These are phyloP conservation scores for Conringia planisiliqua DNA, from an alignment of 345 rosid genomes.

Conservation along the genomic window DNA sequence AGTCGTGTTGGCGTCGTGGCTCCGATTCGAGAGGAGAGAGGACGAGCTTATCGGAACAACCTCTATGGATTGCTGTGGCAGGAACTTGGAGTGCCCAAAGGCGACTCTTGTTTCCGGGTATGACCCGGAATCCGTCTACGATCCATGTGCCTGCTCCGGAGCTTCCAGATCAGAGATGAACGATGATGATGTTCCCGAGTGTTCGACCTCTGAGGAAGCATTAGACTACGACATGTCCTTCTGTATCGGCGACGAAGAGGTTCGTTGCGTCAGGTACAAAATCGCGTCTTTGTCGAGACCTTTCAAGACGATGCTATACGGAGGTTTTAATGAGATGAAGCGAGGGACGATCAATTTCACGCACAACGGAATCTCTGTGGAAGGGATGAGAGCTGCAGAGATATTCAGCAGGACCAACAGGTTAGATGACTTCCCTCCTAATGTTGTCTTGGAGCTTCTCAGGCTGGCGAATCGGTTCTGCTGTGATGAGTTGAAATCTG, in stretches of 20 bases:
- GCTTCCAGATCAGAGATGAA: conserved; percentile 32
- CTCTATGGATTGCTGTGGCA: conserved; percentile 81
- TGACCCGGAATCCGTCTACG: conserved; percentile 59
- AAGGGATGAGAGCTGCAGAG: conserved; percentile 76
- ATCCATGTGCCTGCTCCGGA: conserved; percentile 61
- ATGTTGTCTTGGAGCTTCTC: conserved; percentile 67
- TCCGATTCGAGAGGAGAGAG: conserved; percentile 90
- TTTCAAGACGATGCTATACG: conserved; percentile 72
- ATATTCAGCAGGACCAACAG: conserved; percentile 62
- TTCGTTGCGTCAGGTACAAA: conserved; percentile 62
- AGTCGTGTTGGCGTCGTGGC: conserved; percentile 84
- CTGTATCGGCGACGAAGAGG: conserved; percentile 72
- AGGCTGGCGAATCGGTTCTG: conserved; percentile 78
- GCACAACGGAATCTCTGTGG: conserved; percentile 57
- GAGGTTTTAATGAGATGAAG: conserved; percentile 63
- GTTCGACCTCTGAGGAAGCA: conserved; percentile 71
- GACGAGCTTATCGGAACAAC: conserved; percentile 73
- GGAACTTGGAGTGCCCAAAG: conserved; percentile 80
- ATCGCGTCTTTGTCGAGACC: conserved; percentile 75
- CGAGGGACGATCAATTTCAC: conserved; percentile 70
- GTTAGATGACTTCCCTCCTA: conserved; percentile 45
- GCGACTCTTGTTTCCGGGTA: conserved; percentile 75
- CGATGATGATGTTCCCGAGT: conserved; percentile 41
- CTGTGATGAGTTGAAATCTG: conserved; percentile 75
- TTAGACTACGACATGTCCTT: conserved; percentile 62